Conservation (phyloP, 176 grass and related monocot genomes). For the Cenchrus americanus region DNA sequence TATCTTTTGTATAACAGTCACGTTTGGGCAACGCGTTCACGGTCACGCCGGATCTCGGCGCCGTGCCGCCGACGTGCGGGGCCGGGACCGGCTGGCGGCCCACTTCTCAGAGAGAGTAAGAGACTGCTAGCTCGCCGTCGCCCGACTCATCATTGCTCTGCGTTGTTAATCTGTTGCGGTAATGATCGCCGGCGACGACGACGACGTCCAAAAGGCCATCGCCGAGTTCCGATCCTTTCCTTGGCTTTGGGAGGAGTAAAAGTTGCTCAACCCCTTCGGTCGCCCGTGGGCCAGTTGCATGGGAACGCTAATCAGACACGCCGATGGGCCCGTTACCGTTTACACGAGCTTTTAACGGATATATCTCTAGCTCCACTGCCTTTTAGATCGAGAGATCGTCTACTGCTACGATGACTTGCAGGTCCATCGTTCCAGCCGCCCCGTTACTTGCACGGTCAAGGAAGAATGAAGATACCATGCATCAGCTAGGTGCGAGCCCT, state of each 20-base stretch:
- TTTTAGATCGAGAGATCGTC: background rate
- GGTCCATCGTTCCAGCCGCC: conserved; percentile 1
- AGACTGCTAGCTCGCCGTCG: background rate
- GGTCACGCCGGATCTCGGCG: background rate
- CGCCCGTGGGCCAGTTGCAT: conserved; percentile 37
- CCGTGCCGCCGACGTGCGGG: conserved; percentile 6
- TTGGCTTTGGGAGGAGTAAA: conserved; percentile 58
- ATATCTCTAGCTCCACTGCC: background rate
- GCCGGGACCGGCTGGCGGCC: background rate
- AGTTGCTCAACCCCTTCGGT: conserved; percentile 23
- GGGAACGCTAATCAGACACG: conserved; percentile 15
- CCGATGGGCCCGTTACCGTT: background rate
- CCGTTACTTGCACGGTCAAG: conserved; percentile 33
- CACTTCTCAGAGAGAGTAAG: background rate
- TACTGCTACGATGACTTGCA: background rate
- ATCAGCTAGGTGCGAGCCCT: background rate
- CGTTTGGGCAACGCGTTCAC: conserved; percentile 42
- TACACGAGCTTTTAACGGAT: conserved; percentile 29
- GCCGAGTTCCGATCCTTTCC: conserved; percentile 33
- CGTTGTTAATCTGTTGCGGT: conserved; percentile 2
- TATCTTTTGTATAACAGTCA: conserved; percentile 56
- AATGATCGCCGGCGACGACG: conserved; percentile 33
- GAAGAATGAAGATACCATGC: background rate
- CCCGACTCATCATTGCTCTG: background rate
- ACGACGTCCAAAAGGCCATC: conserved; percentile 16